Base-by-base conservation (phyloP, 805 yeast genomes). In the Saccharomyces jurei region DNA sequence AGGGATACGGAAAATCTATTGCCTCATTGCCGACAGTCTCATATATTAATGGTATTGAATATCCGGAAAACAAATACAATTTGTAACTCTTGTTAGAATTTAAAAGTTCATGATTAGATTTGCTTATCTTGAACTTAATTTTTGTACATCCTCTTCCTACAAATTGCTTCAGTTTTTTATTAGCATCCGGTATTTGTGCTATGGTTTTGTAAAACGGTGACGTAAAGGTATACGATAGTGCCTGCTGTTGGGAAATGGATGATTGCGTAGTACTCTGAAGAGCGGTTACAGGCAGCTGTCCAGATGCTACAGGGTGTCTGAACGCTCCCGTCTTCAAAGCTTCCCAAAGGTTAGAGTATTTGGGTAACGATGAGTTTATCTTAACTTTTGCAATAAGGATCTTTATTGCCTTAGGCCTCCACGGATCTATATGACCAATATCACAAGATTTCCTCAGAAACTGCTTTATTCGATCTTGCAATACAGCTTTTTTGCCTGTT, bases 1-100 rank as follows among this genome's bases (percentile, higher is more conserved):
- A 71, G 4, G 87, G 88, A 25, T 71, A 72, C 0, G 97, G 97
- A 61, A 81, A 91, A 63, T 86, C 94, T 41, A 85, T 71, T 4
- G 86, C 86, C 29, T 72, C 74, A 1, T 97, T 96, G 59, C 79
- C 87, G 14, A 59, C 29, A 2, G 59, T 14, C 1, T 57, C 4
- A 57, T 9, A 89, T 60, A 9, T 67, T 60, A 0, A 50, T 4
- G 69, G 56, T 44, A 69, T 68, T 21, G 67, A 64, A 14, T 69
- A 73, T 3, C 86, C 89, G 60, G 86, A 77, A 50, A 87, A 68
- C 1, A 88, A 62, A 59, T 71, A 81, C 3, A 88, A 56, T 52
- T 74, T 76, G 56, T 66, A 68, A 10, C 62, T 60, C 46, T 56
- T 50, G 49, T 67, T 62, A 1, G 60, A 52, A 26, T 62, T 58